Conservation (phyloP, 768 basidiomycete species). For the Pulveroboletus sp. region DNA sequence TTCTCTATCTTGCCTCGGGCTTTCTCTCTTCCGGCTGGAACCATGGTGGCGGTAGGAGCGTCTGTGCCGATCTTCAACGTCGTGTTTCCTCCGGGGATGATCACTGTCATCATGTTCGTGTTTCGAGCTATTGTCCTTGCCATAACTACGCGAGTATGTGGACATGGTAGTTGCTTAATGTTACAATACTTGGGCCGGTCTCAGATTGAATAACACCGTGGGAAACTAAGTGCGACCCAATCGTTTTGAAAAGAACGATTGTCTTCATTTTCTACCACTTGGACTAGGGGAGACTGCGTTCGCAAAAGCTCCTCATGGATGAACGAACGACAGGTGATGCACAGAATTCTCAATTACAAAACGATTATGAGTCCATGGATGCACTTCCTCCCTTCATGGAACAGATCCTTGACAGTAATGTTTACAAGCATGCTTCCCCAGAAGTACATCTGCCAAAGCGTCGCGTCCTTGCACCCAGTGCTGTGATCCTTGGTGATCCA, state of each 20-base stretch:
- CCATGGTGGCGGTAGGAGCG: conserved; percentile 15
- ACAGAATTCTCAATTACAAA: too few species aligned
- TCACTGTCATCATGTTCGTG: conserved; percentile 13
- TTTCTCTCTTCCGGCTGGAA: conserved; percentile 12
- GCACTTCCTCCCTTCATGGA: background rate
- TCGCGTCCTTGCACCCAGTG: conserved; percentile 1
- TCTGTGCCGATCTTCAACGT: conserved; percentile 3
- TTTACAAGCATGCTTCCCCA: conserved; percentile 11
- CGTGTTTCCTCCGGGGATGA: conserved; percentile 9
- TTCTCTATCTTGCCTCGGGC: conserved; percentile 21
- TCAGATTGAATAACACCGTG: conserved; percentile 6
- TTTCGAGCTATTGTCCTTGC: conserved; percentile 9
- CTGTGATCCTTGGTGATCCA: conserved; percentile 5
- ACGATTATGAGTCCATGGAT: background rate
- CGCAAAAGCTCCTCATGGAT: too few species aligned
- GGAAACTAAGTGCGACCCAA: conserved; percentile 10
- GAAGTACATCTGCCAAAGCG: conserved; percentile 17
- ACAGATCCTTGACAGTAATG: background rate
- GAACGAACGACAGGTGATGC: too few species aligned
- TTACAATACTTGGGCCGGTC: too few species aligned
- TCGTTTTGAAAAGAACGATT: too few species aligned
- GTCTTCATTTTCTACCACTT: too few species aligned
- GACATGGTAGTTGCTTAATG: conserved; percentile 14
- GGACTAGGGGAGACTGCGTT: too few species aligned
- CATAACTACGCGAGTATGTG: conserved; percentile 13